Evolutionary conservation across 305 asterid genomes (phyloP), one percentile per base, ranked within the genome.

Genomic region (Solanum aculeatissimum): DNA sequence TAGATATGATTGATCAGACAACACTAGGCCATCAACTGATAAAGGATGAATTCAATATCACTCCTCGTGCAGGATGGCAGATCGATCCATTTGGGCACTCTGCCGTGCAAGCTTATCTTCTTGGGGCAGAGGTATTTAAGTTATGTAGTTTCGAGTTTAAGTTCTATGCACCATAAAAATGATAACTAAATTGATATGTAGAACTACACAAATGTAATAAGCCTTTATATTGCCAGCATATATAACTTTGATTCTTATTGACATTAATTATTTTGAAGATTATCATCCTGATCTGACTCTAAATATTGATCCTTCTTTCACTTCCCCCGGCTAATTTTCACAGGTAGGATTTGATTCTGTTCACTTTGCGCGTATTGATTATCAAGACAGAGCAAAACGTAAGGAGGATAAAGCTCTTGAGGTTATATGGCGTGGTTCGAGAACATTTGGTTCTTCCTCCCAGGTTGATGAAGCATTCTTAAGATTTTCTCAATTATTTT

Each of bases 31-130:
- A 95, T 86, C 93, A 77, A n/a, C 32, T 92, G 86, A 90, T 95
- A 83, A 91, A 91, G 91, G 89, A 86, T 81, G 91, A 90, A 75
- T 95, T 95, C 85, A 93, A 94, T 32, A 92, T 83, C 86, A 93
- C 96, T 71, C 98, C 98, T 72, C 95, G 98, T 42, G 97, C 96
- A 9, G 98, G 98, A 88, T 95, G 98, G 98, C 98, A 95, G 89
- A 95, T 95, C 23, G 98, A 95, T 90, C 98, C 98, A 35, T 95
- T 95, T 68, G 98, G 98, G 65, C 98, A 95, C 86, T 95, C 98
- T 32, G 97, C 98, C n/a, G 98, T 95, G 87, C 93, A 94, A 87
- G 98, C 92, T 80, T 95, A 95, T 87, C 92, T 95, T 62, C 88
- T 95, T 19, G 95, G 97, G 49, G 91, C 90, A 0, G 98, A 93